Conservation (phyloP, 805 yeast genomes). For the Yamadazyma endophytica region DNA sequence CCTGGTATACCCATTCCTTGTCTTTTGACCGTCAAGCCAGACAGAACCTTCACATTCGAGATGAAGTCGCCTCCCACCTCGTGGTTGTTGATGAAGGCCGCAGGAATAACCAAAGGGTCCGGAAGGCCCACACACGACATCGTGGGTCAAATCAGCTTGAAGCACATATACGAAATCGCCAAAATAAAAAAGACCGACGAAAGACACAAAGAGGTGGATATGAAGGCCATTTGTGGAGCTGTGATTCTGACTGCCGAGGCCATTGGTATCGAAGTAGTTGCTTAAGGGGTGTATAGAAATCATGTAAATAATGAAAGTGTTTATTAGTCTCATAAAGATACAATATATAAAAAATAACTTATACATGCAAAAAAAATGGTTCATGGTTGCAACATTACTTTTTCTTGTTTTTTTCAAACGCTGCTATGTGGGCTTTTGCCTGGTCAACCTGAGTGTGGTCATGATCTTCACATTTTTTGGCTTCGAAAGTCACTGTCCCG, state of each 20-base stretch:
- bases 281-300: slow-evolving; percentile 27
- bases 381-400: too few species aligned
- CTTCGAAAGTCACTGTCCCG: slow-evolving; percentile 28
- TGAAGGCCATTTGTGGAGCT: slow-evolving; percentile 76
- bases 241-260: slow-evolving; percentile 86
- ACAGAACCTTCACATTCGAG: slow-evolving; percentile 81
- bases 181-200: slow-evolving; percentile 86
- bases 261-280: slow-evolving; percentile 80
- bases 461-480: slow-evolving; percentile 54
- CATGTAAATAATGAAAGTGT: slow-evolving; percentile 1
- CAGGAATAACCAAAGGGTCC: slow-evolving; percentile 76
- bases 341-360: background rate
- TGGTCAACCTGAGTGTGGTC: slow-evolving; percentile 87
- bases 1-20: slow-evolving; percentile 93
- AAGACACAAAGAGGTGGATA: slow-evolving; percentile 63
- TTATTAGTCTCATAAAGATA: background rate
- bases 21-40: slow-evolving; percentile 82
- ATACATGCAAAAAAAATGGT: too few species aligned
- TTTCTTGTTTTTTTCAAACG: slow-evolving; percentile 79
- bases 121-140: slow-evolving; percentile 56
- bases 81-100: slow-evolving; percentile 77
- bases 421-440: slow-evolving; percentile 92
- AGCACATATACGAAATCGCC: slow-evolving; percentile 93
- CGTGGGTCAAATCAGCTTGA: slow-evolving; percentile 69
- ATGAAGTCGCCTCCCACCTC: slow-evolving; percentile 90